phyloP scores from a whole-genome alignment of 1,284 basidiomycete species.

The Ustilago cynodontis region DNA sequence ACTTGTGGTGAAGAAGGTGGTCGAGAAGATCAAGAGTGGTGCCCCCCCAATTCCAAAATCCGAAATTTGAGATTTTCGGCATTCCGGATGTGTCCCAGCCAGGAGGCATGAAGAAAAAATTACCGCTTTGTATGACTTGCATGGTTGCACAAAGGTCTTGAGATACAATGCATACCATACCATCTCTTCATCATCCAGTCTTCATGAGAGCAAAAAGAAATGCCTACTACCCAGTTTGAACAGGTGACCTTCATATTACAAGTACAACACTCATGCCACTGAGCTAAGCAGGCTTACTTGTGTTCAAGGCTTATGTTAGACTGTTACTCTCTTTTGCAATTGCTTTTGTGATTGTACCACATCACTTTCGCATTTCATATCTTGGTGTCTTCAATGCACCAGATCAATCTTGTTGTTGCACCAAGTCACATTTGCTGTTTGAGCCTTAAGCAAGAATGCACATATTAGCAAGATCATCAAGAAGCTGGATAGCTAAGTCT shows the following conservation, averaged over 20 bases:
- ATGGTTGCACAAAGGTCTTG: too few relatives aligned
- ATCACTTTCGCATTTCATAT: background rate
- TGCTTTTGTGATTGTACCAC: background rate
- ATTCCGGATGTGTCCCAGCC: background rate
- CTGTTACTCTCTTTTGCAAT: slow-evolving; percentile 8
- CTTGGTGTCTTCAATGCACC: too few relatives aligned
- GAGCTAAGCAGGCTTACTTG: background rate
- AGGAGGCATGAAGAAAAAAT: background rate
- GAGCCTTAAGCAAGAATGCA: background rate
- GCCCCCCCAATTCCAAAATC: too few relatives aligned
- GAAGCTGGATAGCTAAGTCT: background rate
- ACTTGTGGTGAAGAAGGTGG: too few relatives aligned
- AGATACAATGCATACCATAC: too few relatives aligned
- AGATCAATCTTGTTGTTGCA: slow-evolving; percentile 2
- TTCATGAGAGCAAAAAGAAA: background rate
- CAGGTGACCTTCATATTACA: slow-evolving; percentile 10
- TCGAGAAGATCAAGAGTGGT: too few relatives aligned
- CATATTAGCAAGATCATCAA: background rate
- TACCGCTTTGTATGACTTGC: background rate
- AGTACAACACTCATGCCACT: background rate
- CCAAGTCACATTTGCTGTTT: background rate
- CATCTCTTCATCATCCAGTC: too few relatives aligned
- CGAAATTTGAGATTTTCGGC: too few relatives aligned
- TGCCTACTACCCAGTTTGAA: slow-evolving; percentile 13
- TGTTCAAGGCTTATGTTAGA: too few relatives aligned